Base-by-base conservation (phyloP, 2,329 filamentous ascomycete genomes). In the Penicillium sp. region DNA sequence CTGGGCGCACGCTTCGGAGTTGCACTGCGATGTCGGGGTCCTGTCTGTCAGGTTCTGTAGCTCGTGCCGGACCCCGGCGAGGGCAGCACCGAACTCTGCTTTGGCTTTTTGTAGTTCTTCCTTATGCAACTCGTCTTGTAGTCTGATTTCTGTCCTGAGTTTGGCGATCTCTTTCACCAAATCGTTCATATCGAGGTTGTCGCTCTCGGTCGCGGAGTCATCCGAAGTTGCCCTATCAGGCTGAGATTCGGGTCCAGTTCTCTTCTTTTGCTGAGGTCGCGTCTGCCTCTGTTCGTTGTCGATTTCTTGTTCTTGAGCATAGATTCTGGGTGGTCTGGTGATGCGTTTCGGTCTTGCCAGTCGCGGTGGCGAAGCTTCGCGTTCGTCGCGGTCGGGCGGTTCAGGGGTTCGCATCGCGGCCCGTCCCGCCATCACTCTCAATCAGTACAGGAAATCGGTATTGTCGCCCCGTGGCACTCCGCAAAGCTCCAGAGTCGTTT, bases 401-500 rank as follows among this genome's bases (percentile, higher is more conserved):
- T 61, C 56, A 61, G 57, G 58, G 60, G 56, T 58, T 60, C 56
- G 55, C 45, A 27, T 61, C 54, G 20, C 58, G 54, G 58, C 54
- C 54, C 56, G 60, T 59, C 60, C 58, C 56, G 51, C 18, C 58
- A 57, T 57, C 54, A 20, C 13, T 10, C 34, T 4, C 10, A 39
- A 18, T 34, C 13, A 13, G 15, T n/a, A 23, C 34, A 10, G 34
- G 34, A 27, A 27, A 10, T 27, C 26, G 26, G 10, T 27, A n/a
- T n/a, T n/a, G n/a, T n/a, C n/a, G n/a, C n/a, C n/a, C n/a, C n/a
- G n/a, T n/a, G n/a, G n/a, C n/a, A n/a, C n/a, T n/a, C n/a, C n/a
- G n/a, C n/a, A n/a, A n/a, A n/a, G n/a, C n/a, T n/a, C n/a, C n/a
- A n/a, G n/a, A n/a, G n/a, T n/a, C n/a, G n/a, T n/a, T n/a, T n/a